Conservation (phyloP, 225 moss, liverwort and hornwort species). For the Asterella californica region DNA sequence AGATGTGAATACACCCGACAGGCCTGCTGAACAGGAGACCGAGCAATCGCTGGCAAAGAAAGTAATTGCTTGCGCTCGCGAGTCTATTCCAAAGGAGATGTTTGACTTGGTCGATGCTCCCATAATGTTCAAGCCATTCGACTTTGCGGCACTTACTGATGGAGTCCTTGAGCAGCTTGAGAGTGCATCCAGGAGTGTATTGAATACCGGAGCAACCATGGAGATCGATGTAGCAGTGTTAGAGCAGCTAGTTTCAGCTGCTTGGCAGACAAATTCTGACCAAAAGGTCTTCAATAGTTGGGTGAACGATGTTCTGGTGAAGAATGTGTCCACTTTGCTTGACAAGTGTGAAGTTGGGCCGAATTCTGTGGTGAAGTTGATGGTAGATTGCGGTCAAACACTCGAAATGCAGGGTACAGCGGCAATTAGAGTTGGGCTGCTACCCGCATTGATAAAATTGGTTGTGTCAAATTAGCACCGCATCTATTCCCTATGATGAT, state of each 20-base stretch:
- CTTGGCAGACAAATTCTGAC: slow-evolving; percentile 59
- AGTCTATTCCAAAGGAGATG: slow-evolving; percentile 45
- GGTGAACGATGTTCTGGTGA: slow-evolving; percentile 51
- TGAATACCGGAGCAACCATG: slow-evolving; percentile 31
- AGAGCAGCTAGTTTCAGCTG: slow-evolving; percentile 54
- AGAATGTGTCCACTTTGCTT: slow-evolving; percentile 30
- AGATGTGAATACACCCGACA: slow-evolving; percentile 21
- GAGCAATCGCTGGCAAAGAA: slow-evolving; percentile 37
- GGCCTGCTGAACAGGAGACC: slow-evolving; percentile 21
- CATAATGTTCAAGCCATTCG: slow-evolving; percentile 61
- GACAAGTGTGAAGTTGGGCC: slow-evolving; percentile 14
- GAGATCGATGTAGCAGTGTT: slow-evolving; percentile 55
- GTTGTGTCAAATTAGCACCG: slow-evolving; percentile 11
- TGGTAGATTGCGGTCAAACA: slow-evolving; percentile 13
- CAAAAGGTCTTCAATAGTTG: slow-evolving; percentile 43
- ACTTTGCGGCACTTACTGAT: slow-evolving; percentile 47
- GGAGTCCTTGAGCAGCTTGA: slow-evolving; percentile 52
- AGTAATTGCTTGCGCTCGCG: slow-evolving; percentile 45
- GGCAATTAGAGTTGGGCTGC: slow-evolving; percentile 3
- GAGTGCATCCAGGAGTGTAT: slow-evolving; percentile 20
- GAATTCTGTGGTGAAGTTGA: slow-evolving; percentile 44
- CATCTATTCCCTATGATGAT: background rate
- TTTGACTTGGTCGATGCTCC: slow-evolving; percentile 51
- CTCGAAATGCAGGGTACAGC: slow-evolving; percentile 4
- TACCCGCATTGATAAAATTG: slow-evolving; percentile 29